phyloP scores from a whole-genome alignment of 352 stramenopile genomes.

The Elongisporangium senticosum region DNA sequence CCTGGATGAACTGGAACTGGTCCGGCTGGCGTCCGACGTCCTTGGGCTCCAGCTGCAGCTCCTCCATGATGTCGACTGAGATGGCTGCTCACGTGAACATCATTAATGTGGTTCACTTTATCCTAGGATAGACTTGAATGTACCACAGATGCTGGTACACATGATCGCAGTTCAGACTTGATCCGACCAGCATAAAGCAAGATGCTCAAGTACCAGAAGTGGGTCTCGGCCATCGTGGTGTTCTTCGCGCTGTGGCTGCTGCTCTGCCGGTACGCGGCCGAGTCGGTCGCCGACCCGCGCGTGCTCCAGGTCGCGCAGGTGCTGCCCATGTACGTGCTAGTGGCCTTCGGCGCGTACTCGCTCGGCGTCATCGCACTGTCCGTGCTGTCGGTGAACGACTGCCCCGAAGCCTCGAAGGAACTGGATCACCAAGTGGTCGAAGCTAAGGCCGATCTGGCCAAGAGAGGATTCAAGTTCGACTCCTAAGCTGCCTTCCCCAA shows the following conservation, averaged over 20 bases:
- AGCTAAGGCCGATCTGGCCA: constrained; percentile 53
- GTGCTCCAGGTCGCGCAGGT: constrained; percentile 45
- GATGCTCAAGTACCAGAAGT: constrained; percentile 83
- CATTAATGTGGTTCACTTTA: constrained; percentile 1
- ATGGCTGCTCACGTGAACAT: neutral
- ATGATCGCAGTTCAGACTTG: neutral
- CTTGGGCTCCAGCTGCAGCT: neutral
- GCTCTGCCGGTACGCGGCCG: constrained; percentile 34
- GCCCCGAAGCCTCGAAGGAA: constrained; percentile 59
- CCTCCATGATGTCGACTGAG: neutral
- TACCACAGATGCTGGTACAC: neutral
- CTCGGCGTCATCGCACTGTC: constrained; percentile 57
- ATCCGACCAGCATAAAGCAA: constrained; percentile 3
- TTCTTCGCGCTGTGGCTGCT: constrained; percentile 50
- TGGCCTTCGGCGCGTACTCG: constrained; percentile 72
- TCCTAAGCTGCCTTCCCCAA: neutral
- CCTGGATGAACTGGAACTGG: constrained; percentile 11
- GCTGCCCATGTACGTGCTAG: constrained; percentile 64
- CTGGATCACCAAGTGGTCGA: constrained; percentile 61
- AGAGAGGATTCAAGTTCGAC: constrained; percentile 51
- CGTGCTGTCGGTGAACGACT: constrained; percentile 68
- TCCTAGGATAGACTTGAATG: neutral
- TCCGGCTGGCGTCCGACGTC: neutral
- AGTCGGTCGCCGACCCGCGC: constrained; percentile 23
- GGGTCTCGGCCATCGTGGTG: constrained; percentile 39